A percentile compares a stretch with the other conserved stretches of the same genome.
These are phyloP conservation scores for Melianthus villosus DNA, from an alignment of 441 rosid species.

Conservation along the genomic window DNA sequence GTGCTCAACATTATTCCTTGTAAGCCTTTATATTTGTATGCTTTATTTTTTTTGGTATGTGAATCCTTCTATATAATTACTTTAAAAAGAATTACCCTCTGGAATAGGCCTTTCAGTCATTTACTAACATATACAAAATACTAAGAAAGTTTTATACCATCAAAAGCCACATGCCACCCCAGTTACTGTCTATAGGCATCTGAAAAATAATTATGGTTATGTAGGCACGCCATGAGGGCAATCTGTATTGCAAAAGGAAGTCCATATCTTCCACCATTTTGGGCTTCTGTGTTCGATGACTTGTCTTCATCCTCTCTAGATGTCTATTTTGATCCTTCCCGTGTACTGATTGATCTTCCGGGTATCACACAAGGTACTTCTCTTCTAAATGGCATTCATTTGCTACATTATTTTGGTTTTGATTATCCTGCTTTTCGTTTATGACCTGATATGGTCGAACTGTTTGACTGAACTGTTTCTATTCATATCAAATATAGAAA, in stretches of 20 bases:
- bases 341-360: conserved; percentile 54
- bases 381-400: no score
- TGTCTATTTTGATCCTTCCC: conserved; percentile 89
- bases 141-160: no score
- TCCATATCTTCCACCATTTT: conserved; percentile 74
- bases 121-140: no score
- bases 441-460: no score
- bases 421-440: no score
- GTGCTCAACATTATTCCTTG: conserved; percentile 93
- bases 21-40: conserved; percentile 13
- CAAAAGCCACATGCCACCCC: background rate
- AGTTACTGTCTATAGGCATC: background rate
- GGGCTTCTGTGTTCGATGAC: conserved; percentile 83
- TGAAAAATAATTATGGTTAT: conserved; percentile 6
- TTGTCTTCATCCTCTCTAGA: conserved; percentile 84
- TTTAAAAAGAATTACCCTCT: no score
- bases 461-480: no score
- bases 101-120: no score
- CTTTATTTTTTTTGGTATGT: conserved; percentile 9
- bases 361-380: conserved; percentile 63
- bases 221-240: conserved; percentile 87
- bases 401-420: no score
- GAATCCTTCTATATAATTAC: background rate
- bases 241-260: conserved; percentile 91
- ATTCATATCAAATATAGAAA: no score